A percentile compares a stretch with the other conserved stretches of the same genome.
Conservation (phyloP, 2,329 filamentous ascomycete genomes). For the Corynespora cassiicola region DNA sequence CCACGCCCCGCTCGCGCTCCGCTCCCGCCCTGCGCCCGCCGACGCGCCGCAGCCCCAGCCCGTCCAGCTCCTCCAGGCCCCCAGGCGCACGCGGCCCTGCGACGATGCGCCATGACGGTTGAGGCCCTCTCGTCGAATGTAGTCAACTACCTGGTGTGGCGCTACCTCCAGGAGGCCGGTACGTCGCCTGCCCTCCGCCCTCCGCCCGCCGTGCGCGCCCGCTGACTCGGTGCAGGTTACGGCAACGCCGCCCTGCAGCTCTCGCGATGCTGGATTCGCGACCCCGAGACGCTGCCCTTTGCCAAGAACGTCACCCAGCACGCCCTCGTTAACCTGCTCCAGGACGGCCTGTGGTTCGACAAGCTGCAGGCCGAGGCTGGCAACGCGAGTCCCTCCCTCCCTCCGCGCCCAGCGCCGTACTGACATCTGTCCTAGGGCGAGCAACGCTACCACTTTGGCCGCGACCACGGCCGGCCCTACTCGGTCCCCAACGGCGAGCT, state of each 20-base stretch:
- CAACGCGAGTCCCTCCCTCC: constrained; percentile 29
- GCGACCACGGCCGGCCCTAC: constrained; percentile 47
- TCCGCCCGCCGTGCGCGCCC: not conserved
- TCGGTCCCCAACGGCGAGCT: constrained; percentile 44
- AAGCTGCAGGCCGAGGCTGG: constrained; percentile 46
- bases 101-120: constrained; percentile 50
- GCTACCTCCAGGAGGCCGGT: constrained; percentile 57
- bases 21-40: not conserved
- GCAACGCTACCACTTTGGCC: constrained; percentile 44
- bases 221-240: constrained; percentile 52
- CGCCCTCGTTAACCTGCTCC: constrained; percentile 66
- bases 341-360: constrained; percentile 65
- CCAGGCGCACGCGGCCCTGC: constrained; percentile 27
- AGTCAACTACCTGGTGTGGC: constrained; percentile 74
- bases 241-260: constrained; percentile 66
- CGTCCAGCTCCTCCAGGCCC: not conserved
- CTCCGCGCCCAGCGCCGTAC: not conserved
- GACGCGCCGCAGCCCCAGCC: not conserved
- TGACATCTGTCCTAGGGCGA: constrained; percentile 36
- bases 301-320: constrained; percentile 65
- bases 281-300: constrained; percentile 68
- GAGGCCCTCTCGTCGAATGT: constrained; percentile 63
- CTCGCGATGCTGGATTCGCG: constrained; percentile 67
- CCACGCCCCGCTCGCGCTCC: too few relatives aligned
- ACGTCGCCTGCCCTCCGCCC: constrained; percentile 6